Conservation (phyloP, 73 alveolate genomes). For the Paramecium biaurelia region DNA sequence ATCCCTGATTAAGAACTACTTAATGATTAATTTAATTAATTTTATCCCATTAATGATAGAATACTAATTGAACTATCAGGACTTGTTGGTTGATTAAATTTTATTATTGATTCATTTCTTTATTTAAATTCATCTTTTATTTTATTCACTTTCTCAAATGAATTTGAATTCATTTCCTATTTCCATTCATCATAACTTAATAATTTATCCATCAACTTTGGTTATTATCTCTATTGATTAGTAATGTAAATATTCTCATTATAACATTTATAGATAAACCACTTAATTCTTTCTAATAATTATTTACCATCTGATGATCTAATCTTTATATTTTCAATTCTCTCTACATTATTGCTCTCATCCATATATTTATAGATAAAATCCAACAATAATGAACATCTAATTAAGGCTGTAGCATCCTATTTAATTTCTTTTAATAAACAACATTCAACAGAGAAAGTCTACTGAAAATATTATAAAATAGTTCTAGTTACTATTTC, state of each 20-base stretch:
- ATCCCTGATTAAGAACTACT: neutral
- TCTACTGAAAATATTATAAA: neutral
- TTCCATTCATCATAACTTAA: slow-evolving; percentile 41
- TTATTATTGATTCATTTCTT: neutral
- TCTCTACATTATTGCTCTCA: neutral
- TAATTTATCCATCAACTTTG: neutral
- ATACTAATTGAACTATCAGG: slow-evolving; percentile 10
- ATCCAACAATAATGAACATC: neutral
- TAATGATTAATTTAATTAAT: neutral
- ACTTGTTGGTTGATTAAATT: neutral
- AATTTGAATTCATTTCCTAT: neutral
- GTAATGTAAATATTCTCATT: neutral
- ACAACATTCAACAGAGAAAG: neutral
- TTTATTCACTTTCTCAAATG: neutral
- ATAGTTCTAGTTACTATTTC: neutral
- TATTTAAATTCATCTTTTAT: neutral
- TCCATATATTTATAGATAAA: slow-evolving; percentile 25
- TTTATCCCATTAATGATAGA: neutral
- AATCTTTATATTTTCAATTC: neutral
- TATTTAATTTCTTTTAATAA: neutral
- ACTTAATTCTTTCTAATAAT: neutral
- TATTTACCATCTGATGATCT: neutral
- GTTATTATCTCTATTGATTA: neutral
- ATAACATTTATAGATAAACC: slow-evolving; percentile 27
- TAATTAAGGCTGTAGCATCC: neutral